Evolutionary conservation across 176 grass and related monocot species (phyloP).

Genomic region (Avena insularis): DNA sequence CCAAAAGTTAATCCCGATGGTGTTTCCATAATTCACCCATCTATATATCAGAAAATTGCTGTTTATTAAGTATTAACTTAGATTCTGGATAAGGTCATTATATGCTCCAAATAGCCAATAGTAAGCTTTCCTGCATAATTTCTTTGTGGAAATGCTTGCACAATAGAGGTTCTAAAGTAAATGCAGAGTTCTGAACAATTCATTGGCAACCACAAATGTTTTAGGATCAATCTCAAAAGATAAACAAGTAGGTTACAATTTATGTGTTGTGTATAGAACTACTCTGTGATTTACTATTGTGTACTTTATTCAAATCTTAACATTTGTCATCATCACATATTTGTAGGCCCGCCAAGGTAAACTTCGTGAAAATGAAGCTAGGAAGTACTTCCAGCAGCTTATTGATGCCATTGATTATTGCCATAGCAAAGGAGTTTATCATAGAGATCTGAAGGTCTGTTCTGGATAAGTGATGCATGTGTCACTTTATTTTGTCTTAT

Average conservation of each 20-base stretch:
- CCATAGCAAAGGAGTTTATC: constrained; percentile 89
- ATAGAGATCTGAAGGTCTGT: constrained; percentile 94
- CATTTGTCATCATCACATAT: not conserved
- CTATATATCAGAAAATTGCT: constrained; percentile 17
- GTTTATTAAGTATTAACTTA: not conserved
- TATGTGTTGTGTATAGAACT: not conserved
- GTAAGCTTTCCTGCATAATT: not conserved
- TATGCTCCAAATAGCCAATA: not conserved
- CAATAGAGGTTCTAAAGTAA: constrained; percentile 29
- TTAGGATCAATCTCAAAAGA: not conserved
- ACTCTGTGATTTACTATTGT: not conserved
- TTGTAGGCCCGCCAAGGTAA: constrained; percentile 75
- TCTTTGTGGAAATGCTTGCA: constrained; percentile 23
- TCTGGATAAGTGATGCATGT: constrained; percentile 15
- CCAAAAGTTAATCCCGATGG: not conserved
- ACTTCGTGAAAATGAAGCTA: constrained; percentile 72
- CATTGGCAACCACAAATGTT: not conserved
- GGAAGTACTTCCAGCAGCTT: constrained; percentile 92
- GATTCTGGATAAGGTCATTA: not conserved
- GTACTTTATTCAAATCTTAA: constrained; percentile 9
- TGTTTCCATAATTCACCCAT: not conserved
- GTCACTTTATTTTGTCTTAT: not conserved
- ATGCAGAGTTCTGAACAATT: constrained; percentile 31
- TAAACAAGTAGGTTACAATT: not conserved
- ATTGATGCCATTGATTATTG: constrained; percentile 94